Percentiles rank a stretch among this genome's conserved stretches.
These are phyloP conservation scores for Helicocarpus griseus DNA, from an alignment of 2,329 filamentous ascomycete genomes.

Conservation along the genomic window DNA sequence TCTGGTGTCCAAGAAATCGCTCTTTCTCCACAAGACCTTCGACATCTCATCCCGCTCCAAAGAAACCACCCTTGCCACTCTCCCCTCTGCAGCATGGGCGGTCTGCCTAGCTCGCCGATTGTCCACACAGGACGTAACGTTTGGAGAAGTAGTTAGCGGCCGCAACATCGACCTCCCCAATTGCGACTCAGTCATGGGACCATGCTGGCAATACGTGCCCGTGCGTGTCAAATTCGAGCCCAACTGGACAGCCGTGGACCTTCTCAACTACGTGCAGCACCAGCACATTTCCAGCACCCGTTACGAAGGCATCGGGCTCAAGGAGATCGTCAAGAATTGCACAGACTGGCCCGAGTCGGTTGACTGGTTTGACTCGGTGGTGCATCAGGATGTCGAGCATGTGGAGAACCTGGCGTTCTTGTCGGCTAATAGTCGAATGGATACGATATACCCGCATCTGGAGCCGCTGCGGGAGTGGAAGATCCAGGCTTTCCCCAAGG, in stretches of 20 bases:
- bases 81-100: slow-evolving; percentile 53
- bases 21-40: slow-evolving; percentile 16
- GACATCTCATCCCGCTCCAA: slow-evolving; percentile 40
- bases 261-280: slow-evolving; percentile 40
- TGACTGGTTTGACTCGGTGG: slow-evolving; percentile 46
- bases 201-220: slow-evolving; percentile 55
- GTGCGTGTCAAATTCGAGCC: slow-evolving; percentile 44
- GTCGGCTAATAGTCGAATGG: slow-evolving; percentile 31
- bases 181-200: slow-evolving; percentile 46
- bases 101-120: slow-evolving; percentile 45
- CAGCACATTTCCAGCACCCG: slow-evolving; percentile 42
- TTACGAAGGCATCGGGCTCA: slow-evolving; percentile 41
- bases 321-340: slow-evolving; percentile 39
- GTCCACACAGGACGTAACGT: slow-evolving; percentile 43
- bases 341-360: slow-evolving; percentile 33
- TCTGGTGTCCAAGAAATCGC: background rate
- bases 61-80: slow-evolving; percentile 48
- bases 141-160: slow-evolving; percentile 53
- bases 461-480: slow-evolving; percentile 51
- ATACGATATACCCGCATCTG: slow-evolving; percentile 48
- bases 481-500: slow-evolving; percentile 49
- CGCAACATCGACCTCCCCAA: slow-evolving; percentile 45
- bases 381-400: slow-evolving; percentile 49
- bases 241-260: slow-evolving; percentile 36
- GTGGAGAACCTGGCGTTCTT: slow-evolving; percentile 36